Evolutionary conservation across 768 basidiomycete species (phyloP), one percentile per base, ranked within the genome.

Genomic region (Lactifluus piperatus): DNA sequence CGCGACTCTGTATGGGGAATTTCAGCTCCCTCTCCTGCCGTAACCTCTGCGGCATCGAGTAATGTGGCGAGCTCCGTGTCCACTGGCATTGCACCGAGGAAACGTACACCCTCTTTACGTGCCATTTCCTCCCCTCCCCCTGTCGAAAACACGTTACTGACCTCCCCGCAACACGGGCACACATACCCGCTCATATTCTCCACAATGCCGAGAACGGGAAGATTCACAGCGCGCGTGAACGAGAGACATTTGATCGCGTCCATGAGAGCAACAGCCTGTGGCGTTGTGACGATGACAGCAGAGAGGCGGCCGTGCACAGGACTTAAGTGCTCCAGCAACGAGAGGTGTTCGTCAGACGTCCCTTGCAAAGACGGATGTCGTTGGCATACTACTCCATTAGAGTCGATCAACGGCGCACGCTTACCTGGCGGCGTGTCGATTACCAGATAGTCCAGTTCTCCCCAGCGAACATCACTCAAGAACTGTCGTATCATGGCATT

Each of bases 131-230:
- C 83, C 1, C 94, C 97, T 2, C 97, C 97, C 16, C 93, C 93
- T 4, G 84, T 87, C 8, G 94, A 97, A 71, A 98, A 99, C 54
- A 97, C 82, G 70, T 95, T 91, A 75, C 85, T 91, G 65, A 97
- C 77, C 71, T 97, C 94, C 16, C 91, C 91, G 70, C 97, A 98
- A 70, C 94, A 97, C 46, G 97, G 97, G 69, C 97, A 98, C n/a
- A 88, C 89, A 73, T 97, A 99, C 52, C 97, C 97, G 63, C 92
- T 91, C 97, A 98, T 98, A 74, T 98, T 99, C 70, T 98, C 97
- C 66, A 99, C 85, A 51, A 99, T 71, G 9, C 97, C 97, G 56
- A 95, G 75, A 36, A 99, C 85, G 14, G 88, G 93, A 13, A 98
- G 76, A 51, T 82, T 80, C 64, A 94, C 88, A 9, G 91, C 82